A percentile compares a stretch with the other conserved stretches of the same genome.
Evolutionary conservation across 768 basidiomycete species (phyloP).

Genomic region (Amylocystis lapponica): DNA sequence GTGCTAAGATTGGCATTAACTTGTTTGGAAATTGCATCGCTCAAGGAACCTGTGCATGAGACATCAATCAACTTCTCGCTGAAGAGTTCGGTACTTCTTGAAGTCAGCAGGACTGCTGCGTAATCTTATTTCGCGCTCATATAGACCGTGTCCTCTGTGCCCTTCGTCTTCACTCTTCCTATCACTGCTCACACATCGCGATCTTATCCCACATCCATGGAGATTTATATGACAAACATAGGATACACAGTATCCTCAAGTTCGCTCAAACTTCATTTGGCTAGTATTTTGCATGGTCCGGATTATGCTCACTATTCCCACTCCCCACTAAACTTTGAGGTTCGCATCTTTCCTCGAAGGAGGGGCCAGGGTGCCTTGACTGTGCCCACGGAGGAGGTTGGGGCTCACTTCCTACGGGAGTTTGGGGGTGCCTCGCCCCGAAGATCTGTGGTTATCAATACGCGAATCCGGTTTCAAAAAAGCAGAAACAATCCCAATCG

Average conservation of each 20-base stretch:
- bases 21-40: no score
- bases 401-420: conserved; percentile 35
- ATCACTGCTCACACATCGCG: neutral
- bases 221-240: conserved; percentile 27
- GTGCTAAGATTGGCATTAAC: no score
- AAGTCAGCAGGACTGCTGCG: neutral
- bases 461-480: conserved; percentile 22
- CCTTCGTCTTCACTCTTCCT: neutral
- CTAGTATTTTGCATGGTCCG: conserved; percentile 39
- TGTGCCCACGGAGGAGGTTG: conserved; percentile 37
- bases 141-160: neutral
- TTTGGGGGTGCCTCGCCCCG: conserved; percentile 27
- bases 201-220: conserved; percentile 20
- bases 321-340: conserved; percentile 46
- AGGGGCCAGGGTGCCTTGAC: conserved; percentile 40
- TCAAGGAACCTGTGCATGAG: no score
- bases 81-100: no score
- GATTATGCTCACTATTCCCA: conserved; percentile 27
- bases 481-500: conserved; percentile 9
- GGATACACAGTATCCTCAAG: conserved; percentile 11
- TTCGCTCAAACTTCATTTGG: conserved; percentile 29
- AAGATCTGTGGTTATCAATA: conserved; percentile 25
- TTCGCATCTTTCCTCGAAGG: conserved; percentile 45
- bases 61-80: no score
- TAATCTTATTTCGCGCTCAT: neutral